Base-by-base conservation (phyloP, 805 yeast genomes). In the Suhomyces tanzawaensis region DNA sequence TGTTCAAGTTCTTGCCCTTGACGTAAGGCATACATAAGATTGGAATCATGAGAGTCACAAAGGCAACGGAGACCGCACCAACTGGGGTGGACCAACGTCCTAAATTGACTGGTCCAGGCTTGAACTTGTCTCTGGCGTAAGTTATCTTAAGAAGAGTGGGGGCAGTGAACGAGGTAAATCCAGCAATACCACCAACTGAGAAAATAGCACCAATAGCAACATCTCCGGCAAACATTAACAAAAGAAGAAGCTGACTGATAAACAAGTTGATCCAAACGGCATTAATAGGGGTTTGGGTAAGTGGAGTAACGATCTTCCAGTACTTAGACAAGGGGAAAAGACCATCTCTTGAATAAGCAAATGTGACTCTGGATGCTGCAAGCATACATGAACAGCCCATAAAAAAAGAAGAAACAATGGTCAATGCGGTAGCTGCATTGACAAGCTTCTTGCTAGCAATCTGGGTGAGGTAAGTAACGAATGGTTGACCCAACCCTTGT, bases 131-230 rank as follows among this genome's bases (percentile, higher is more conserved):
- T 40, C 74, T 60, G 3, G 80, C 72, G 49, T 72, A 75, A 3
- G 81, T 73, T 49, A 78, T 73, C 52, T 79, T 76, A 41, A 81
- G 68, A 7, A 77, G 50, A 14, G 81, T 76, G 9, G 88, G 88
- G 48, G 77, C 64, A n/a, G 77, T 70, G 60, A 81, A 82, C 3
- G 87, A 81, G 41, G 81, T 71, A 50, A 80, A 80, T 0, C 83
- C 77, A 11, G 83, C 76, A 51, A 81, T 80, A 31, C 85, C 86
- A 22, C 85, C 85, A 33, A 82, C 84, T 2, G 85, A 79, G 62
- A 82, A 82, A 43, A 81, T 79, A 29, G 88, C 88, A 21, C 74
- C 80, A 47, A 81, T 77, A 34, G 87, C 83, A 15, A 73, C 69
- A 41, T 76, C 79, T 27, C 84, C 84, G 23, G 81, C 81, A 57